Evolutionary conservation across 2,329 filamentous ascomycete species (phyloP).

Genomic region (Neoscytalidium dimidiatum): DNA sequence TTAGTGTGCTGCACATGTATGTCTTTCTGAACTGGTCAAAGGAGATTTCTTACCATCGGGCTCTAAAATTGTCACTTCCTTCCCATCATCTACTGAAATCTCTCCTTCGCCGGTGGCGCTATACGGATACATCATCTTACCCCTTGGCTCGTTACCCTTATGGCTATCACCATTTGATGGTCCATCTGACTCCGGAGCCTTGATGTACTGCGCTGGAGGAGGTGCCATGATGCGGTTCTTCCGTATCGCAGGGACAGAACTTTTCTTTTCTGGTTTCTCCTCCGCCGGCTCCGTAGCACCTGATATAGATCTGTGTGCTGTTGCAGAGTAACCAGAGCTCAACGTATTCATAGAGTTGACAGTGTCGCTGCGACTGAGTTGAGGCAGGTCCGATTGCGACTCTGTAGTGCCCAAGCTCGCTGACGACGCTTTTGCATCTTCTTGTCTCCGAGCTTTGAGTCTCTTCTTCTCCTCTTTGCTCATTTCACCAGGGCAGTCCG

Average conservation of each 20-base stretch:
- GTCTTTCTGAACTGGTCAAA: slow-evolving; percentile 20
- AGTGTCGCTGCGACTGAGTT: slow-evolving; percentile 77
- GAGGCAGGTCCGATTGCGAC: slow-evolving; percentile 64
- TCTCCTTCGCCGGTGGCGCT: slow-evolving; percentile 81
- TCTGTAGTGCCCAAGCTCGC: slow-evolving; percentile 49
- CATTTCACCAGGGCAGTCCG: slow-evolving; percentile 91
- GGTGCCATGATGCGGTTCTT: slow-evolving; percentile 82
- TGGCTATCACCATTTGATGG: slow-evolving; percentile 40
- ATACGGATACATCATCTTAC: slow-evolving; percentile 89
- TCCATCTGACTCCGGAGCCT: slow-evolving; percentile 50
- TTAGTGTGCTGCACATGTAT: not conserved
- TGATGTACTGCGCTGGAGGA: slow-evolving; percentile 79
- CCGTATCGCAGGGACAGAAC: slow-evolving; percentile 33
- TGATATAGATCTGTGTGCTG: slow-evolving; percentile 74
- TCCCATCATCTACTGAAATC: slow-evolving; percentile 72
- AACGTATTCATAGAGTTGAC: slow-evolving; percentile 75
- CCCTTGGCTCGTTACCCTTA: slow-evolving; percentile 61
- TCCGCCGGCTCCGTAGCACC: slow-evolving; percentile 57
- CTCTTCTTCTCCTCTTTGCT: slow-evolving; percentile 95
- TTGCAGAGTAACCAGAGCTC: slow-evolving; percentile 83
- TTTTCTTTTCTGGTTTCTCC: slow-evolving; percentile 46
- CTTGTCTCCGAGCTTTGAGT: slow-evolving; percentile 82
- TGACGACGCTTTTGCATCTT: slow-evolving; percentile 63
- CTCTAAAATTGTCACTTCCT: slow-evolving; percentile 76
- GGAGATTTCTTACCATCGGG: slow-evolving; percentile 72